Conservation (phyloP, 257 asterid species). For the Thymus mandschuricus region DNA sequence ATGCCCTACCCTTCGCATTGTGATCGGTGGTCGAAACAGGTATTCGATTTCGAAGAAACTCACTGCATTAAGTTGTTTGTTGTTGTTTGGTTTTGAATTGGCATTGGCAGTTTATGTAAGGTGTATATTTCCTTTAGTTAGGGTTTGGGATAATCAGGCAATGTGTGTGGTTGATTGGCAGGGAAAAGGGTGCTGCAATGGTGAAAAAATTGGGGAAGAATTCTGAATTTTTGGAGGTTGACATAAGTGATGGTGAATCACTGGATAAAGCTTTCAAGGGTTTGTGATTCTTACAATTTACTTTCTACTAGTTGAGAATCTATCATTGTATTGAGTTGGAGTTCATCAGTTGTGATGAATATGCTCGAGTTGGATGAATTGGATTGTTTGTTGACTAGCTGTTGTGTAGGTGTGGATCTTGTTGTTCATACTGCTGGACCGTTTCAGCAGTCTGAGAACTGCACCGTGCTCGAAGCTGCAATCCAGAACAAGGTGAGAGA, state of each 20-base stretch:
- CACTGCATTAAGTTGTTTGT: not conserved
- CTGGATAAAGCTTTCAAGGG: slow-evolving; percentile 62
- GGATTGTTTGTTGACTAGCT: slow-evolving; percentile 23
- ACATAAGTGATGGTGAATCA: slow-evolving; percentile 59
- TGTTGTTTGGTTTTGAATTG: slow-evolving; percentile 1
- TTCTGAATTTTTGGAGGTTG: slow-evolving; percentile 67
- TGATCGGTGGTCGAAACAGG: slow-evolving; percentile 89
- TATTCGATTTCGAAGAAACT: too few relatives aligned
- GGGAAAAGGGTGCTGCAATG: slow-evolving; percentile 80
- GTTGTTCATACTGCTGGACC: too few relatives aligned
- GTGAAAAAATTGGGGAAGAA: slow-evolving; percentile 64
- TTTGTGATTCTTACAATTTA: slow-evolving; percentile 36
- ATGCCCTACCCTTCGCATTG: slow-evolving; percentile 67
- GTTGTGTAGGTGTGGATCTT: too few relatives aligned
- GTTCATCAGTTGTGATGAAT: not conserved
- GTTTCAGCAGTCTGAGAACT: too few relatives aligned
- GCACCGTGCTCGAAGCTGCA: too few relatives aligned
- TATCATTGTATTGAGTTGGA: not conserved
- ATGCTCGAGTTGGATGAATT: too few relatives aligned
- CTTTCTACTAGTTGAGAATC: not conserved
- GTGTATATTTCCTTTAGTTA: not conserved
- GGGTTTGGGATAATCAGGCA: not conserved
- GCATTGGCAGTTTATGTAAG: not conserved
- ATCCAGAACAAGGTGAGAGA: too few relatives aligned
- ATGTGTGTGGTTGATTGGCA: slow-evolving; percentile 35